phyloP scores from a whole-genome alignment of 2,329 filamentous ascomycete species.

The Alternaria viburni region DNA sequence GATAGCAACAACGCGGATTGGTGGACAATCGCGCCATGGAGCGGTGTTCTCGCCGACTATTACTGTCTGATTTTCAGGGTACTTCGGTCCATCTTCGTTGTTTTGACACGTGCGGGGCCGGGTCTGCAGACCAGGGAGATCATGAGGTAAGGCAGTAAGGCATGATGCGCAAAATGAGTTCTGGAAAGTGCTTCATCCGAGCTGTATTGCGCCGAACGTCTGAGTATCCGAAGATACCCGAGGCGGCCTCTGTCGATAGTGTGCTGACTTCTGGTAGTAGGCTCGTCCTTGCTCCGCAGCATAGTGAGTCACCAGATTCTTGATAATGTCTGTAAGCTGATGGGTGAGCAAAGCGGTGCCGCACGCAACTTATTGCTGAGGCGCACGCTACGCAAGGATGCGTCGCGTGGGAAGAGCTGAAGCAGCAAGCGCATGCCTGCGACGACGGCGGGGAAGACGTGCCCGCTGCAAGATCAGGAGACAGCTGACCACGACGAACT shows the following conservation, averaged over 20 bases:
- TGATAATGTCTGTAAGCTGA: not conserved
- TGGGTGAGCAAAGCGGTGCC: not conserved
- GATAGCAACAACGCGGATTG: not conserved
- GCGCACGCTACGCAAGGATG: not conserved
- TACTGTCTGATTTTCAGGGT: constrained; percentile 4
- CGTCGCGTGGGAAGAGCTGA: constrained; percentile 1
- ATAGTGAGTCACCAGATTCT: not conserved
- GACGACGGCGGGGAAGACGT: constrained; percentile 1
- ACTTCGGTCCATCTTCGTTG: not conserved
- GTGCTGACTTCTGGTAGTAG: not conserved
- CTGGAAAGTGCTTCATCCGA: not conserved
- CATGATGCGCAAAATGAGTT: not conserved
- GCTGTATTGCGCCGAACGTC: not conserved
- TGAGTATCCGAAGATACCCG: not conserved
- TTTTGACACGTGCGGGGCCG: constrained; percentile 6
- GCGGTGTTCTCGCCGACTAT: not conserved
- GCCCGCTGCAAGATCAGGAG: constrained; percentile 5
- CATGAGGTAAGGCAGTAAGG: not conserved
- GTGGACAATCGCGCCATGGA: constrained; percentile 1
- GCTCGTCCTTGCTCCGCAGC: not conserved
- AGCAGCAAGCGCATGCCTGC: not conserved
- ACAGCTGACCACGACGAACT: constrained; percentile 3
- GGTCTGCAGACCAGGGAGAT: not conserved
- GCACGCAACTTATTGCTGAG: not conserved
- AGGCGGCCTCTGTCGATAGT: not conserved